Conservation (phyloP, 2,329 filamentous ascomycete genomes). For the Stenocarpella maydis region DNA sequence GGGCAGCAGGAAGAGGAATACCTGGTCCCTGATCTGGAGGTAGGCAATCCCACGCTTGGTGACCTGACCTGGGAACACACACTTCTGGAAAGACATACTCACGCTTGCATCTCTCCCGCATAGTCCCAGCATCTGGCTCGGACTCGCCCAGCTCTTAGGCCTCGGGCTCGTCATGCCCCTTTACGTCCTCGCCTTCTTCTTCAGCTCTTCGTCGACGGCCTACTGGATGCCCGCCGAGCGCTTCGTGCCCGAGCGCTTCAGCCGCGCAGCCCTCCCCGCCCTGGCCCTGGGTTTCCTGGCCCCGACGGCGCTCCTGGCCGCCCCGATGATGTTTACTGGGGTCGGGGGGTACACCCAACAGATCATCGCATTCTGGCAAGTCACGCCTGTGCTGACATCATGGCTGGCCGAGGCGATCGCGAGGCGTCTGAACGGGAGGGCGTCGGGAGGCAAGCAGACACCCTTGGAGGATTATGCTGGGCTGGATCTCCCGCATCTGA, state of each 20-base stretch:
- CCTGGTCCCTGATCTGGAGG: constrained; percentile 24
- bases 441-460: not conserved
- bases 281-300: constrained; percentile 8
- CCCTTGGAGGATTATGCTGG: constrained; percentile 11
- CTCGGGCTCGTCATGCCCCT: constrained; percentile 24
- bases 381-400: constrained; percentile 6
- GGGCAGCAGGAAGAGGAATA: constrained; percentile 22
- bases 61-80: not conserved
- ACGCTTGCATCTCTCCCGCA: not conserved
- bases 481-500: not conserved
- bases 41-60: not conserved
- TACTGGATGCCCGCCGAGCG: constrained; percentile 29
- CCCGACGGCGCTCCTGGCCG: constrained; percentile 11
- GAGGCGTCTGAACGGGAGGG: not conserved
- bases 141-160: constrained; percentile 18
- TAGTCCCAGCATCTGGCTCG: constrained; percentile 20
- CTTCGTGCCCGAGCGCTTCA: constrained; percentile 17
- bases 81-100: not conserved
- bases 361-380: constrained; percentile 15
- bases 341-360: not conserved
- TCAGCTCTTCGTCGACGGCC: constrained; percentile 9
- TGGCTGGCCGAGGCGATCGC: constrained; percentile 7
- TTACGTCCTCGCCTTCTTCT: constrained; percentile 20
- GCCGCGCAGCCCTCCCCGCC: constrained; percentile 6
- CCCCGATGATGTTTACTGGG: not conserved